A percentile compares a stretch with the other conserved stretches of the same genome.
Conservation (phyloP, 306 rosid genomes). For the Cicer bijugum region DNA sequence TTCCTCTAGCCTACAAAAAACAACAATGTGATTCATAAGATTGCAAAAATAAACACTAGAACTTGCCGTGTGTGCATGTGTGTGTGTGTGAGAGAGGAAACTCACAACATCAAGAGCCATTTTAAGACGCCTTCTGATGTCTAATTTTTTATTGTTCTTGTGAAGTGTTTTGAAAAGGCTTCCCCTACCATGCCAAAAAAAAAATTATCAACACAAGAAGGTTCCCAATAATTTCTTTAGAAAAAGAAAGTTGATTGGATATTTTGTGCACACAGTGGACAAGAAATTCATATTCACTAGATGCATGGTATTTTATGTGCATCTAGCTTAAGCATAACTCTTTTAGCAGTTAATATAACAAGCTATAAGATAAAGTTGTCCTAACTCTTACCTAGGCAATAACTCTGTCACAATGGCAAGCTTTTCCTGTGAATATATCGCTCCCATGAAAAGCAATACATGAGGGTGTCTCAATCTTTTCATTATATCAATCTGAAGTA, state of each 20-base stretch:
- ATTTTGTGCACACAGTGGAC: constrained; percentile 16
- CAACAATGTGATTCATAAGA: constrained; percentile 27
- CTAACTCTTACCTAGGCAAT: constrained; percentile 66
- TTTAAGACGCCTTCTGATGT: constrained; percentile 64
- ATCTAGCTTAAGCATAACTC: constrained; percentile 37
- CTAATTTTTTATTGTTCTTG: constrained; percentile 64
- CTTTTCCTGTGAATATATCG: constrained; percentile 66
- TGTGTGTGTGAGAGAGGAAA: constrained; percentile 30
- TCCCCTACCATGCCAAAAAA: constrained; percentile 57
- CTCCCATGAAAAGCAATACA: constrained; percentile 85
- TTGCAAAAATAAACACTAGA: constrained; percentile 19
- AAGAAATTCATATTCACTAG: constrained; percentile 25
- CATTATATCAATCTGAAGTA: constrained; percentile 77
- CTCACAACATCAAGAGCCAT: constrained; percentile 88
- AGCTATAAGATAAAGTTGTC: constrained; percentile 32
- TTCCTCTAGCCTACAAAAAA: constrained; percentile 71
- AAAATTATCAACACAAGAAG: constrained; percentile 38
- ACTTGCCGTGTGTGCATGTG: not conserved
- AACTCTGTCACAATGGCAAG: constrained; percentile 80
- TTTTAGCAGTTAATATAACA: constrained; percentile 24
- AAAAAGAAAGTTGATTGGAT: constrained; percentile 5
- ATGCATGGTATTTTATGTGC: constrained; percentile 20
- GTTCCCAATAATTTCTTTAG: constrained; percentile 7
- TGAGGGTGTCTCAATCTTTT: constrained; percentile 86
- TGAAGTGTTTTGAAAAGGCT: constrained; percentile 79